These are phyloP conservation scores for Colletotrichum kahawae DNA, from an alignment of 2,329 filamentous ascomycete genomes.

Conservation along the genomic window DNA sequence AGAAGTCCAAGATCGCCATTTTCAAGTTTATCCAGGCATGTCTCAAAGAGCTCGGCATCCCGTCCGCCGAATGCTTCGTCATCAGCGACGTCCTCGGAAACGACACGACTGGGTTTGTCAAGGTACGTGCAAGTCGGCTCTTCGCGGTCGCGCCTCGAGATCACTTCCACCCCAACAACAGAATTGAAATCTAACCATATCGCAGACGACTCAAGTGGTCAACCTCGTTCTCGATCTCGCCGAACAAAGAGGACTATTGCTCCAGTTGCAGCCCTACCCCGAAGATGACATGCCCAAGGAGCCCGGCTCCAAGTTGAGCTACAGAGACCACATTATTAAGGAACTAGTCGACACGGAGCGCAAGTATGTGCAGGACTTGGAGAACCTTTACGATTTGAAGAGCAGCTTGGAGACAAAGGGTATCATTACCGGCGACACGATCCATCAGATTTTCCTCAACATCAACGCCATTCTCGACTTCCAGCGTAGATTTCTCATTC, in stretches of 20 bases:
- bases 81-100: conserved; percentile 90
- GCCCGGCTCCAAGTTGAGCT: conserved; percentile 71
- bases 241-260: conserved; percentile 76
- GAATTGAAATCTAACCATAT: not conserved
- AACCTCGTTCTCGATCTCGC: conserved; percentile 90
- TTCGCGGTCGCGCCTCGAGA: not conserved
- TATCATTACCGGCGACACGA: conserved; percentile 84
- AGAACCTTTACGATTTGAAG: conserved; percentile 92
- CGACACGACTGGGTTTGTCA: conserved; percentile 96
- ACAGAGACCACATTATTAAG: conserved; percentile 85
- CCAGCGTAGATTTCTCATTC: conserved; percentile 91
- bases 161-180: not conserved
- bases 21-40: conserved; percentile 95
- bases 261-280: conserved; percentile 62
- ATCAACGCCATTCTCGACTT: conserved; percentile 95
- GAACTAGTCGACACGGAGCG: conserved; percentile 95
- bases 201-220: conserved; percentile 81
- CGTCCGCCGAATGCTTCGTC: conserved; percentile 85
- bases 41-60: conserved; percentile 79
- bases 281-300: conserved; percentile 56
- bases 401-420: conserved; percentile 88
- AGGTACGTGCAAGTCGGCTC: conserved; percentile 58
- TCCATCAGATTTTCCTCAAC: conserved; percentile 96
- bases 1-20: conserved; percentile 83
- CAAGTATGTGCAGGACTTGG: conserved; percentile 96